A percentile compares a stretch with the other conserved stretches of the same genome.
Conservation (phyloP, 345 rosid species). For the Laguncularia racemosa region DNA sequence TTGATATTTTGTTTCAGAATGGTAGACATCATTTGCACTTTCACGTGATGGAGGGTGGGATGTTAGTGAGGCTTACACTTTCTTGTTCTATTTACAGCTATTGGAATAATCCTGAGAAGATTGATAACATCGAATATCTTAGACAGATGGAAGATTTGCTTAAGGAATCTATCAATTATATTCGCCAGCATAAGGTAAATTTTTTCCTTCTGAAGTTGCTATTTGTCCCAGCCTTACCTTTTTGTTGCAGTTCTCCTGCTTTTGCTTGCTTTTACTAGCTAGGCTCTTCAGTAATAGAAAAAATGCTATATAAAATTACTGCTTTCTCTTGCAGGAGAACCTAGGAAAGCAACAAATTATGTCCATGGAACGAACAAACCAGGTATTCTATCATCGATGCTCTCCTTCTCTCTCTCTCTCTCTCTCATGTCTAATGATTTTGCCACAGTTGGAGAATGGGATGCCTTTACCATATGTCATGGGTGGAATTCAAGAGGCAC, state of each 20-base stretch:
- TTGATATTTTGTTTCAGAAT: too few species aligned
- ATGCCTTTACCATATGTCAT: conserved; percentile 51
- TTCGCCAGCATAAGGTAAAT: conserved; percentile 51
- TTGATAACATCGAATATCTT: conserved; percentile 60
- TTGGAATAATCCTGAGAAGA: conserved; percentile 63
- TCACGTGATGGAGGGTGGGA: neutral
- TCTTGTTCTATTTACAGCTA: conserved; percentile 39
- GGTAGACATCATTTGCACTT: neutral
- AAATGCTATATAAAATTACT: neutral
- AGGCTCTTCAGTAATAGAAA: neutral
- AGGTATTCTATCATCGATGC: conserved; percentile 30
- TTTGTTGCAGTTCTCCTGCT: neutral
- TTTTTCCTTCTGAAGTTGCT: neutral
- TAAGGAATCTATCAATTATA: conserved; percentile 47
- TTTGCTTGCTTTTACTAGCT: too few species aligned
- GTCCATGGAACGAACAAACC: conserved; percentile 49
- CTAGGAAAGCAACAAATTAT: conserved; percentile 45
- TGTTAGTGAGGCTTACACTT: conserved; percentile 3
- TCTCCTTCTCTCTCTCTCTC: neutral
- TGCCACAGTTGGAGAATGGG: conserved; percentile 48
- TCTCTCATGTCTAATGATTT: neutral
- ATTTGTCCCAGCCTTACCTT: neutral
- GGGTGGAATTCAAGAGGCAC: conserved; percentile 56
- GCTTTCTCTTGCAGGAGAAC: conserved; percentile 45
- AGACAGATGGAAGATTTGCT: conserved; percentile 73